Evolutionary conservation across 352 stramenopile species (phyloP).

Genomic region (Pythium grandisporangium): DNA sequence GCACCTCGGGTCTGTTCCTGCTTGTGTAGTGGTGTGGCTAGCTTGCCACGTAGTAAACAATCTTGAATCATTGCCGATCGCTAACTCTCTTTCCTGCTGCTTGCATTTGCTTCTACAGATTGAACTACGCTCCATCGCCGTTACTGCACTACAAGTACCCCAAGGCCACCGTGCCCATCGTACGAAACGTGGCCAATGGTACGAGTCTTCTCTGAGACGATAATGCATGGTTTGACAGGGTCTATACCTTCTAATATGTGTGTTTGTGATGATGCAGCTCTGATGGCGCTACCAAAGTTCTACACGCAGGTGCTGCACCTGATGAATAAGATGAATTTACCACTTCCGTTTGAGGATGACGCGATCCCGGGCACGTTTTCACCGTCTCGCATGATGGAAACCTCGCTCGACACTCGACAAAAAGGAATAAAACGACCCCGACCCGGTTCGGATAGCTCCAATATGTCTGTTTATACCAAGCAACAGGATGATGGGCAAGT

Average conservation of each 20-base stretch:
- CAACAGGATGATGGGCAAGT: background rate
- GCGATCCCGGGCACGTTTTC: slow-evolving; percentile 65
- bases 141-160: slow-evolving; percentile 86
- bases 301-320: slow-evolving; percentile 88
- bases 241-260: background rate
- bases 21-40: background rate
- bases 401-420: too few species aligned
- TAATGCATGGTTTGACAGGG: background rate
- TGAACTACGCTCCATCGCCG: slow-evolving; percentile 80
- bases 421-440: slow-evolving; percentile 2
- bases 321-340: slow-evolving; percentile 91
- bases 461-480: too few species aligned
- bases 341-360: slow-evolving; percentile 61
- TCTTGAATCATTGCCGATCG: background rate
- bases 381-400: slow-evolving; percentile 2
- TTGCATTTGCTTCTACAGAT: slow-evolving; percentile 17
- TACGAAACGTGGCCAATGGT: slow-evolving; percentile 87
- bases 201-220: background rate
- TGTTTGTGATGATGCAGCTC: slow-evolving; percentile 21
- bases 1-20: slow-evolving; percentile 35
- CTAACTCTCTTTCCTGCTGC: background rate
- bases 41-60: background rate
- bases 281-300: slow-evolving; percentile 80
- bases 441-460: too few species aligned
- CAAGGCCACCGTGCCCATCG: slow-evolving; percentile 57